These are phyloP conservation scores for Aspergillus sojae DNA, from an alignment of 2,329 filamentous ascomycete species.

Conservation along the genomic window DNA sequence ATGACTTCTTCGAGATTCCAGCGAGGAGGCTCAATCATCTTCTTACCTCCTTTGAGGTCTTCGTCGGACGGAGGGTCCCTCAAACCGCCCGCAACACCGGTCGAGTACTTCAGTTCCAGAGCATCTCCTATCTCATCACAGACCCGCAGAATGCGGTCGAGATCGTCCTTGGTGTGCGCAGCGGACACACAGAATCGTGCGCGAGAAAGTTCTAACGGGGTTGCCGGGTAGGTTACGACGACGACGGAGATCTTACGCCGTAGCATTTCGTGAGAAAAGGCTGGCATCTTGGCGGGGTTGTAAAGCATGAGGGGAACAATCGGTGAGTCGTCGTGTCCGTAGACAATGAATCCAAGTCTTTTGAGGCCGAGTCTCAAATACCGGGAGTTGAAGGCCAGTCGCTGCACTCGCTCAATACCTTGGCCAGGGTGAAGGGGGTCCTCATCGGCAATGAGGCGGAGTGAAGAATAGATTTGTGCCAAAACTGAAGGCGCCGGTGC, in stretches of 20 bases:
- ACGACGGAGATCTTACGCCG: conserved; percentile 94
- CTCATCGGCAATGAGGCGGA: conserved; percentile 84
- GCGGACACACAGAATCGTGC: conserved; percentile 91
- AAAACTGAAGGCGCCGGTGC: conserved; percentile 81
- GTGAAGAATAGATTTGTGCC: conserved; percentile 81
- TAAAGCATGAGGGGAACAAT: conserved; percentile 92
- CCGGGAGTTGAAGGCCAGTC: conserved; percentile 93
- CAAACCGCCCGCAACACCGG: conserved; percentile 82
- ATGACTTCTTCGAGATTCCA: conserved; percentile 78
- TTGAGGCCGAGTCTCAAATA: conserved; percentile 93
- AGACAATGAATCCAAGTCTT: conserved; percentile 89
- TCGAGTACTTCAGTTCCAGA: conserved; percentile 89
- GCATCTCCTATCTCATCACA: conserved; percentile 89
- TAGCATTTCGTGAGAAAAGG: conserved; percentile 96
- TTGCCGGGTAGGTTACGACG: conserved; percentile 92
- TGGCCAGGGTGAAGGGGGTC: conserved; percentile 70
- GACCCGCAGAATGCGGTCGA: conserved; percentile 83
- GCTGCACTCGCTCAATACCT: conserved; percentile 87
- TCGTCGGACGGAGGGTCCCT: conserved; percentile 61
- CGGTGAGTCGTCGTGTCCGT: conserved; percentile 92
- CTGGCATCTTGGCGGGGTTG: conserved; percentile 93
- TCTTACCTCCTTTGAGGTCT: conserved; percentile 30
- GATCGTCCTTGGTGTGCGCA: conserved; percentile 94
- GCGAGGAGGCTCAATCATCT: conserved; percentile 66
- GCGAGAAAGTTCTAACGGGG: conserved; percentile 86